These are phyloP conservation scores for Hypomyces perniciosus DNA, from an alignment of 2,329 filamentous ascomycete species.

Conservation along the genomic window DNA sequence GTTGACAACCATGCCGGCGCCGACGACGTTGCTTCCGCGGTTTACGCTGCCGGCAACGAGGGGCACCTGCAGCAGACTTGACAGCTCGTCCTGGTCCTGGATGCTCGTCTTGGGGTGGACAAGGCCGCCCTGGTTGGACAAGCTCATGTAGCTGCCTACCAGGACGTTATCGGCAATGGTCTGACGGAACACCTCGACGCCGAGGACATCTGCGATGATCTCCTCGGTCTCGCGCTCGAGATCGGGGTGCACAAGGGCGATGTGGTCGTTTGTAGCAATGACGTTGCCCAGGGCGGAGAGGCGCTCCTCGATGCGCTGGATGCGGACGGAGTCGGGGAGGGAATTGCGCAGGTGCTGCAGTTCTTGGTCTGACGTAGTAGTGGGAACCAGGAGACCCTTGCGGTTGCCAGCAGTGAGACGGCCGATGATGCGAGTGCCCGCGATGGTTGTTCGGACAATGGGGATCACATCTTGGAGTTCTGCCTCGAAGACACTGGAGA, in stretches of 20 bases:
- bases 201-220: constrained; percentile 91
- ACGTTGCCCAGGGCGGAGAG: constrained; percentile 94
- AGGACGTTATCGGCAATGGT: constrained; percentile 96
- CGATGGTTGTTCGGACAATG: constrained; percentile 94
- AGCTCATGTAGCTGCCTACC: constrained; percentile 91
- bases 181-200: constrained; percentile 86
- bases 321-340: constrained; percentile 84
- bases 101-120: constrained; percentile 97
- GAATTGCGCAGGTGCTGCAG: constrained; percentile 94
- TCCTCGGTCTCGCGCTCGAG: constrained; percentile 97
- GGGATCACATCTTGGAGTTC: constrained; percentile 97
- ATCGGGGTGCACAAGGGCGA: constrained; percentile 92
- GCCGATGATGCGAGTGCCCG: constrained; percentile 91
- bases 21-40: constrained; percentile 88
- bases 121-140: constrained; percentile 92
- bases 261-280: constrained; percentile 94
- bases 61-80: constrained; percentile 86
- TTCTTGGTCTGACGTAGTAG: constrained; percentile 95
- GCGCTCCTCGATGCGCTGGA: constrained; percentile 96
- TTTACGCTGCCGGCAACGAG: constrained; percentile 93
- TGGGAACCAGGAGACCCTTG: constrained; percentile 93
- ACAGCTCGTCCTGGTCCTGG: constrained; percentile 96
- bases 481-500: constrained; percentile 82
- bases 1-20: constrained; percentile 57
- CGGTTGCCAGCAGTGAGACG: constrained; percentile 94